A percentile compares a stretch with the other conserved stretches of the same genome.
Conservation (phyloP, 352 stramenopile species). For the Phytopythium kandeliae region DNA sequence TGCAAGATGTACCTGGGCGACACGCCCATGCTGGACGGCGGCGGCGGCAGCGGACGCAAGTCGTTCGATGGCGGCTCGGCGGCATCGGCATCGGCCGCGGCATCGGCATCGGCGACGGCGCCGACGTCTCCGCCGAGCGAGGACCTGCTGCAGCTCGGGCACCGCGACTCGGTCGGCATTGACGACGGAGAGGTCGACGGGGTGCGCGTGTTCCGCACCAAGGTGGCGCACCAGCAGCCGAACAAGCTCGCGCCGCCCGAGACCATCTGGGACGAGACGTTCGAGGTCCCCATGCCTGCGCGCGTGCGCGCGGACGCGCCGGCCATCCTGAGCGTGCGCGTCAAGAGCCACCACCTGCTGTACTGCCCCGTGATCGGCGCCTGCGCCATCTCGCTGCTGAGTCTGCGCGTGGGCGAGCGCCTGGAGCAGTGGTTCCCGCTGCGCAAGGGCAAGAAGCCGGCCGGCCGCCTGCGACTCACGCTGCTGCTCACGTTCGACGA, state of each 20-base stretch:
- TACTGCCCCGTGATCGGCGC: slow-evolving; percentile 45
- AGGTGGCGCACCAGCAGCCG: slow-evolving; percentile 27
- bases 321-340: slow-evolving; percentile 53
- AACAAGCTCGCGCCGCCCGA: slow-evolving; percentile 22
- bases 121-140: background rate
- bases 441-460: slow-evolving; percentile 40
- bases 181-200: slow-evolving; percentile 6
- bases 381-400: slow-evolving; percentile 45
- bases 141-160: slow-evolving; percentile 2
- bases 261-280: slow-evolving; percentile 55
- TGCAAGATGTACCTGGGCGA: slow-evolving; percentile 63
- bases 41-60: slow-evolving; percentile 14
- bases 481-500: slow-evolving; percentile 23
- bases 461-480: slow-evolving; percentile 40
- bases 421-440: slow-evolving; percentile 55
- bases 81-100: too few species aligned
- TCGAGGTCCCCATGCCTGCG: slow-evolving; percentile 32
- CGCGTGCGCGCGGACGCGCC: slow-evolving; percentile 10
- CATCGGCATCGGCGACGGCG: background rate
- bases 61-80: slow-evolving; percentile 15
- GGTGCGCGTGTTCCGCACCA: slow-evolving; percentile 46
- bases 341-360: slow-evolving; percentile 65
- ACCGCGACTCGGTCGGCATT: slow-evolving; percentile 12
- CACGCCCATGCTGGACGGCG: slow-evolving; percentile 41
- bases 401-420: slow-evolving; percentile 28